Evolutionary conservation across 73 alveolate species (phyloP).

Genomic region (Blepharisma japonicum): DNA sequence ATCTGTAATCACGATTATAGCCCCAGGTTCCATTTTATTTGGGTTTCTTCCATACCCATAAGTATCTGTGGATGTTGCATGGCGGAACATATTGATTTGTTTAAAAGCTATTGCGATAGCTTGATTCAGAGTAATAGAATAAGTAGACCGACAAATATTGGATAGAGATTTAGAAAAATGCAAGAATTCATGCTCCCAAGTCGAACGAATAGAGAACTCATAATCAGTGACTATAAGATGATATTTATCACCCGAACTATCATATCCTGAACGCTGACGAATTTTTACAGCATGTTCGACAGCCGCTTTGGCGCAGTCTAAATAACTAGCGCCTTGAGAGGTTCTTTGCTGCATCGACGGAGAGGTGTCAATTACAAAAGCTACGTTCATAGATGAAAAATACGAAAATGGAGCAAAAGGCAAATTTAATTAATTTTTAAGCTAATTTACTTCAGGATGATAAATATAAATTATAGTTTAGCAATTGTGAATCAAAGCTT

Average conservation of each 20-base stretch:
- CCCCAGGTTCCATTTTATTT: slow-evolving; percentile 14
- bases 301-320: slow-evolving; percentile 30
- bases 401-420: no score
- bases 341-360: slow-evolving; percentile 24
- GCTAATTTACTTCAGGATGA: no score
- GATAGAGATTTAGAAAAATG: slow-evolving; percentile 12
- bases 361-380: slow-evolving; percentile 23
- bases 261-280: slow-evolving; percentile 26
- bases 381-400: slow-evolving; percentile 13
- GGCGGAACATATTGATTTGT: slow-evolving; percentile 20
- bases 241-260: slow-evolving; percentile 12
- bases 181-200: slow-evolving; percentile 31
- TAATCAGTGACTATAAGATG: slow-evolving; percentile 5
- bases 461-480: no score
- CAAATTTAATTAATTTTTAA: no score
- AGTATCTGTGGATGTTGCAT: slow-evolving; percentile 21
- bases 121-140: not conserved
- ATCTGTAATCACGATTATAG: slow-evolving; percentile 1
- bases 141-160: not conserved
- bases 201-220: slow-evolving; percentile 18
- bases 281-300: not conserved
- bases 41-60: slow-evolving; percentile 18
- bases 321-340: slow-evolving; percentile 26
- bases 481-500: no score
- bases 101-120: slow-evolving; percentile 10